These are phyloP conservation scores for Immersiporthe knoxdaviesiana DNA, from an alignment of 2,329 filamentous ascomycete genomes.

Conservation along the genomic window DNA sequence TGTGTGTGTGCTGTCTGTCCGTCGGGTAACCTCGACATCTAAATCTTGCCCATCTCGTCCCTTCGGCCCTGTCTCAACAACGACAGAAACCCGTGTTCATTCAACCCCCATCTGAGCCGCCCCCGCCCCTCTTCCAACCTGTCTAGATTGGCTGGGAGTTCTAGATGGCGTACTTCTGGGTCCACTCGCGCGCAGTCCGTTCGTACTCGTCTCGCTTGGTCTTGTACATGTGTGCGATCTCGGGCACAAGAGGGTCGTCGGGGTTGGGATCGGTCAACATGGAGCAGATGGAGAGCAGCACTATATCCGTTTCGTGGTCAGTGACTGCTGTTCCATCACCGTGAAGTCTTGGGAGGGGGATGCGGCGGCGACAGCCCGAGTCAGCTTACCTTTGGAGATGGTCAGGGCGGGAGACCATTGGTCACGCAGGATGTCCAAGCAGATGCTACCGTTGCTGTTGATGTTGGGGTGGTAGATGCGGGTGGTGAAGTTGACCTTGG, in stretches of 20 bases:
- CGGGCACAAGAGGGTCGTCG: conserved; percentile 95
- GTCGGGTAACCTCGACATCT: background rate
- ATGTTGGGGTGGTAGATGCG: conserved; percentile 99
- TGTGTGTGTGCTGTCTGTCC: conserved; percentile 14
- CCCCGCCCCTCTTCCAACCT: conserved; percentile 5
- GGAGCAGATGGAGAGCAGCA: conserved; percentile 97
- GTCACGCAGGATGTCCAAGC: conserved; percentile 95
- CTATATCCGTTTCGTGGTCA: conserved; percentile 49
- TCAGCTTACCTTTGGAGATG: conserved; percentile 85
- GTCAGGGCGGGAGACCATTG: conserved; percentile 99
- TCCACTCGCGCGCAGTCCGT: conserved; percentile 96
- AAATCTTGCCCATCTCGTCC: background rate
- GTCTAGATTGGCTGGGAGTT: conserved; percentile 10
- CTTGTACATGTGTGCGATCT: conserved; percentile 99
- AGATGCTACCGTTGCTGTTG: conserved; percentile 99
- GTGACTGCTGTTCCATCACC: background rate
- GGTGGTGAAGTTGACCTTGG: conserved; percentile 99
- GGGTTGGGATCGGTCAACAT: conserved; percentile 99
- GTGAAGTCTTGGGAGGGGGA: background rate
- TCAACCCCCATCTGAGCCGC: conserved; percentile 6
- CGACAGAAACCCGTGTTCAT: conserved; percentile 3
- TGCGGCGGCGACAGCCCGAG: background rate
- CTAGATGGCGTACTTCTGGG: conserved; percentile 96
- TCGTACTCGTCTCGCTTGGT: conserved; percentile 95
- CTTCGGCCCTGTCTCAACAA: background rate